Conservation (phyloP, 805 yeast species). For the Blastobotrys attinorum region DNA sequence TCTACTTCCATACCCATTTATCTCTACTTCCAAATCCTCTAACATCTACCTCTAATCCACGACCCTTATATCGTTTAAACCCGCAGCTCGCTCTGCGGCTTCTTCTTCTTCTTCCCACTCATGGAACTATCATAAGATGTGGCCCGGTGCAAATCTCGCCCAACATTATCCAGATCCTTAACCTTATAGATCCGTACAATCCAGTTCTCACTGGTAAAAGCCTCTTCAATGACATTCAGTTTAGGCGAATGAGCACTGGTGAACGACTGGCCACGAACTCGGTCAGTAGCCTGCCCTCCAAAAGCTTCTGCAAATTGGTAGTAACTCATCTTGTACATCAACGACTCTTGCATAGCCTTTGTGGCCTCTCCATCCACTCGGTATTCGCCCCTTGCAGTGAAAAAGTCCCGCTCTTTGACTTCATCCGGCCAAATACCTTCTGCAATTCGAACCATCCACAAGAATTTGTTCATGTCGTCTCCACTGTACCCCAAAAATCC, state of each 20-base stretch:
- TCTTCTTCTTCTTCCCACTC: conserved; percentile 12
- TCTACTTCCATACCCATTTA: too few species aligned
- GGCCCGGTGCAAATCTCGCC: conserved; percentile 46
- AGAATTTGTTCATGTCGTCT: conserved; percentile 90
- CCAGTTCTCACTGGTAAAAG: conserved; percentile 94
- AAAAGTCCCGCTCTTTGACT: conserved; percentile 73
- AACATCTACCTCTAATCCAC: too few species aligned
- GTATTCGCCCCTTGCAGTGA: conserved; percentile 81
- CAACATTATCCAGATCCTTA: conserved; percentile 79
- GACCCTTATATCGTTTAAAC: conserved; percentile 12
- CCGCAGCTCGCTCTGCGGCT: conserved; percentile 17
- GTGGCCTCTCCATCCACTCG: conserved; percentile 78
- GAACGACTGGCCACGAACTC: conserved; percentile 82
- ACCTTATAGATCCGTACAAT: conserved; percentile 89
- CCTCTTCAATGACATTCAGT: conserved; percentile 82
- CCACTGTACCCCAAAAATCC: conserved; percentile 91
- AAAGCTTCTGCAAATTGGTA: conserved; percentile 73
- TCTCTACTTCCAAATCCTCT: too few species aligned
- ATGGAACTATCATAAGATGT: conserved; percentile 10
- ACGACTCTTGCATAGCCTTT: conserved; percentile 74
- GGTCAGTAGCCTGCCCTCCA: conserved; percentile 48
- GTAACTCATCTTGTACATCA: conserved; percentile 92
- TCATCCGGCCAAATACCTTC: conserved; percentile 99
- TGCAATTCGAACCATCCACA: conserved; percentile 99
- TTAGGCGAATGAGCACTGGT: conserved; percentile 40